Percentiles rank a stretch among this genome's conserved stretches.
phyloP scores from a whole-genome alignment of 768 basidiomycete species.

The Boletus sp. region DNA sequence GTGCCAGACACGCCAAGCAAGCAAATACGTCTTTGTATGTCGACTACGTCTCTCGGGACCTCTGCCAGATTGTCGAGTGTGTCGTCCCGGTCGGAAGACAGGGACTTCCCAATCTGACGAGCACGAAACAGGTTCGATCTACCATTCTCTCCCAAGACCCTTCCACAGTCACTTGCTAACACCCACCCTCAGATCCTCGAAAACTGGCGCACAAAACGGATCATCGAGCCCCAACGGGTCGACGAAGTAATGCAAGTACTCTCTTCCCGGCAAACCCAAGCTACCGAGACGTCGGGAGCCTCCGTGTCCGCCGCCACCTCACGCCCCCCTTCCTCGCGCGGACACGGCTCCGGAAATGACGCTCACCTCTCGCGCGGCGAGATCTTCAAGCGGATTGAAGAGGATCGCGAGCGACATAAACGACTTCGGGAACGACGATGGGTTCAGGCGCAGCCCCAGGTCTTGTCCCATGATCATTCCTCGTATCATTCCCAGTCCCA shows the following conservation, averaged over 20 bases:
- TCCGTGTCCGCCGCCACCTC: constrained; percentile 24
- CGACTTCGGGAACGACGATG: constrained; percentile 86
- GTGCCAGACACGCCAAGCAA: constrained; percentile 31
- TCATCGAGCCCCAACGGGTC: constrained; percentile 74
- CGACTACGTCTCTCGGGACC: constrained; percentile 53
- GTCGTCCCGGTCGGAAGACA: constrained; percentile 89
- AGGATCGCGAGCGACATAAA: constrained; percentile 90
- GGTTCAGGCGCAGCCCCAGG: constrained; percentile 73
- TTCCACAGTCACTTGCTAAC: not conserved
- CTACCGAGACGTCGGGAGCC: constrained; percentile 10
- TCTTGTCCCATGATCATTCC: not conserved
- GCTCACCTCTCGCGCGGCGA: constrained; percentile 53
- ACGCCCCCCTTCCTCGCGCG: not conserved
- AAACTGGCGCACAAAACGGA: constrained; percentile 81
- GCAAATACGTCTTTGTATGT: constrained; percentile 59
- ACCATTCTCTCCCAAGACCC: too few relatives aligned
- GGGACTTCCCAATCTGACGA: constrained; percentile 82
- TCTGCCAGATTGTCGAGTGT: constrained; percentile 63
- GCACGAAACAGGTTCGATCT: constrained; percentile 72
- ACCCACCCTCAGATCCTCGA: constrained; percentile 60
- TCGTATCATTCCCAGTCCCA: not conserved
- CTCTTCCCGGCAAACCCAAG: constrained; percentile 40
- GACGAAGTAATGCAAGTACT: constrained; percentile 66
- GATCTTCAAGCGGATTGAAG: constrained; percentile 82
- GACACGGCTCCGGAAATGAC: constrained; percentile 1